Evolutionary conservation across 305 asterid species (phyloP), one percentile per base, ranked within the genome.

Genomic region (Rubia occidens): DNA sequence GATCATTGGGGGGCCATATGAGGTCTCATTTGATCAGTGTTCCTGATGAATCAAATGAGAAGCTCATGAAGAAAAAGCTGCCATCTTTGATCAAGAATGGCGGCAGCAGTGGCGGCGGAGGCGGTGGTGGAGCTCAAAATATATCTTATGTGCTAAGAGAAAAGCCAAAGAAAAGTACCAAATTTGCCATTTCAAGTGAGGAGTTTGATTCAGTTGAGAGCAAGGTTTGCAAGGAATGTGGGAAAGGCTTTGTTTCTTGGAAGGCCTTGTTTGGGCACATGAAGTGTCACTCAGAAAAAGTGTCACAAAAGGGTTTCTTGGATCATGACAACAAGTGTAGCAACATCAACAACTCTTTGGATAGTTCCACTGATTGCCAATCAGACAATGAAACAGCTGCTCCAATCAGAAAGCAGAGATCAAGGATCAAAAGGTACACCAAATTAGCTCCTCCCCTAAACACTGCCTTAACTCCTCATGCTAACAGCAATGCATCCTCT

Each of bases 1-100:
- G 96, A 89, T 87, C 96, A 40, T 76, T 89, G 53, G 96, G 96
- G 0, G 95, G 95, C 56, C 96, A 87, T 70, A 85, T 86, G 90
- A 87, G 96, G 88, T 83, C 96, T 76, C 96, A 89, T 76, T 72
- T 89, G 84, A 84, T 86, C 80, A 82, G 69, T 65, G 7, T 69
- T 40, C 66, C 86, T 37, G 56, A 79, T 37, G 82, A 78, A 24
- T 71, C 70, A 44, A 73, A 55, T 64, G 77, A 69, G 13, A 85
- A 82, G 43, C 69, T 68, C 8, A 73, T 70, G 43, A 83, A 76
- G 82, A 82, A 86, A 82, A 82, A 79, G 76, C 82, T 81, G 66
- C 86, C 82, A 44, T 74, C 82, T 64, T 58, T 70, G 63, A 56
- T 37, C 64, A 71, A 43, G 68, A 2, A 17, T 51, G 24, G 21